phyloP scores from a whole-genome alignment of 345 rosid species.

The Zanthoxylum bungeanum region DNA sequence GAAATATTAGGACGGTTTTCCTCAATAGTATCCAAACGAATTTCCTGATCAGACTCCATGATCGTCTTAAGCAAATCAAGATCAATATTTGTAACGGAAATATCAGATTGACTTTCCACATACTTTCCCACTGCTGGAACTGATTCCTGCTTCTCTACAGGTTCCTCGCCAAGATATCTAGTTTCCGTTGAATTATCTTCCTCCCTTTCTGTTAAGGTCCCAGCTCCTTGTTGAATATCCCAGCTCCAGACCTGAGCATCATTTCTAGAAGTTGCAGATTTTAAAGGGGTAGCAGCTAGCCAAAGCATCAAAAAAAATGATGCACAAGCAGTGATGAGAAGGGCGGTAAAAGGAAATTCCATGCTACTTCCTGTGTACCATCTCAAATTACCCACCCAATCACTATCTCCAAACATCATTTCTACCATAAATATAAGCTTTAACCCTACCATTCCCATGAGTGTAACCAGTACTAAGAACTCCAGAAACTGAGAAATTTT shows the following conservation, averaged over 20 bases:
- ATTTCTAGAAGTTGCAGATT: conserved; percentile 54
- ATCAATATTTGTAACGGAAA: conserved; percentile 34
- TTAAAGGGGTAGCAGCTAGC: conserved; percentile 86
- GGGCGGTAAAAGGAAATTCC: conserved; percentile 48
- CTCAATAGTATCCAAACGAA: conserved; percentile 34
- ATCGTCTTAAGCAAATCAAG: conserved; percentile 52
- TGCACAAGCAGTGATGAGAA: conserved; percentile 59
- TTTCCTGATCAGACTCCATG: conserved; percentile 52
- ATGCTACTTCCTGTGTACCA: conserved; percentile 58
- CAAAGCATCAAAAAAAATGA: conserved; percentile 83
- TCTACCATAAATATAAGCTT: conserved; percentile 77
- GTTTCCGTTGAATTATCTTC: conserved; percentile 37
- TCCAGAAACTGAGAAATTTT: conserved; percentile 79
- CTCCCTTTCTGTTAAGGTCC: conserved; percentile 34
- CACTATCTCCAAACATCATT: conserved; percentile 87
- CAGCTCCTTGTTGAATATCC: conserved; percentile 42
- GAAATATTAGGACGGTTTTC: conserved; percentile 36
- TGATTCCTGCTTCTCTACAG: conserved; percentile 29
- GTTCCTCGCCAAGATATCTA: conserved; percentile 27
- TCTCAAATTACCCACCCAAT: conserved; percentile 83
- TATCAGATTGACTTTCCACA: conserved; percentile 36
- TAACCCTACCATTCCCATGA: conserved; percentile 73
- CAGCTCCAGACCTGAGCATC: conserved; percentile 57
- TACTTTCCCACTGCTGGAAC: conserved; percentile 29
- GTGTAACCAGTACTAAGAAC: conserved; percentile 52